Percentiles rank a stretch among this genome's conserved stretches.
Conservation (phyloP, 495 filamentous ascomycete genomes). For the Venustampulla echinocandica region DNA sequence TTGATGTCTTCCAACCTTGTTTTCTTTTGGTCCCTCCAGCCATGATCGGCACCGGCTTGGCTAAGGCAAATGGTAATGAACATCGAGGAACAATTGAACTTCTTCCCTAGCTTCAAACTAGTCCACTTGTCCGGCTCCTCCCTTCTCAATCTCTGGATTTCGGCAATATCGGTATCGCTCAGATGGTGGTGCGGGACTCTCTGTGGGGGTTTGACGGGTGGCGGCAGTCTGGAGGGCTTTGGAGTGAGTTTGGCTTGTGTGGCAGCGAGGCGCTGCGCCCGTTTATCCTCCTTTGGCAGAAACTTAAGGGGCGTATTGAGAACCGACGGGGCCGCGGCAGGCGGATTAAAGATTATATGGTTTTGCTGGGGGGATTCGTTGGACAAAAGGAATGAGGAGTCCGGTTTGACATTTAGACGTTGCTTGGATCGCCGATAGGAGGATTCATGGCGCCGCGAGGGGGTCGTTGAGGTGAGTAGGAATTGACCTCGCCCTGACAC, state of each 20-base stretch:
- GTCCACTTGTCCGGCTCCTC: slow-evolving; percentile 67
- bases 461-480: slow-evolving; percentile 33
- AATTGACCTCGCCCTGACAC: slow-evolving; percentile 25
- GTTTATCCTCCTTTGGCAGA: slow-evolving; percentile 69
- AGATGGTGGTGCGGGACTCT: slow-evolving; percentile 50
- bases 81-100: slow-evolving; percentile 65
- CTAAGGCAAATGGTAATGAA: slow-evolving; percentile 55
- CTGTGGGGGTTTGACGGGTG: slow-evolving; percentile 38
- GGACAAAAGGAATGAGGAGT: slow-evolving; percentile 49
- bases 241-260: slow-evolving; percentile 1
- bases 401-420: slow-evolving; percentile 51
- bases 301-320: slow-evolving; percentile 87
- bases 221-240: slow-evolving; percentile 34
- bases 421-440: slow-evolving; percentile 54
- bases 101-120: slow-evolving; percentile 55
- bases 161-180: slow-evolving; percentile 59
- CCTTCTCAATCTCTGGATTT: slow-evolving; percentile 64
- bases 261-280: slow-evolving; percentile 36
- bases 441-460: slow-evolving; percentile 35
- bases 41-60: slow-evolving; percentile 25
- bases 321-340: slow-evolving; percentile 70
- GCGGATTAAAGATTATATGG: slow-evolving; percentile 89
- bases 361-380: slow-evolving; percentile 19
- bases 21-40: slow-evolving; percentile 30
- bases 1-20: slow-evolving; percentile 48